phyloP scores from a whole-genome alignment of 169 alveolate species.

The Plasmodium cynomolgi region DNA sequence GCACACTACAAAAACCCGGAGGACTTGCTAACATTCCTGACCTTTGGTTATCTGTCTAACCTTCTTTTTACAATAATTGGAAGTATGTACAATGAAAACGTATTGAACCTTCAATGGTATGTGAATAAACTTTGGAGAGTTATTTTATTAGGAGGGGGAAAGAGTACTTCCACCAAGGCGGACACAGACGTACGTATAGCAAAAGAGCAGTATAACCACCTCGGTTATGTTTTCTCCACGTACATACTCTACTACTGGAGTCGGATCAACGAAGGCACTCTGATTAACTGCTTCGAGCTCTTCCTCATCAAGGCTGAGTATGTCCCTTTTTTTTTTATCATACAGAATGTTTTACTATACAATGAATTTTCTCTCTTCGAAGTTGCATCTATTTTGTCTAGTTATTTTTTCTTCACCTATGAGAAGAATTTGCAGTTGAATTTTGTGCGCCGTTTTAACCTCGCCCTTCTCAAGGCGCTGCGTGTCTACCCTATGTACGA shows the following conservation, averaged over 20 bases:
- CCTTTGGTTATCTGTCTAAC: conserved; percentile 77
- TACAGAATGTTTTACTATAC: conserved; percentile 82
- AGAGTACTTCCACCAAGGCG: background rate
- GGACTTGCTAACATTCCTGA: conserved; percentile 79
- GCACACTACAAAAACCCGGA: conserved; percentile 82
- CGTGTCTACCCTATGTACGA: conserved; percentile 43
- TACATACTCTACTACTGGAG: conserved; percentile 85
- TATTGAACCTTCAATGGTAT: conserved; percentile 29
- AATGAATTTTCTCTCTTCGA: conserved; percentile 77
- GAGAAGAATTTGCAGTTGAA: conserved; percentile 17
- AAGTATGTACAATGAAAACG: conserved; percentile 70
- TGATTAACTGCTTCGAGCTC: conserved; percentile 82
- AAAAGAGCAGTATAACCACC: conserved; percentile 62
- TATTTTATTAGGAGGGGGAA: background rate
- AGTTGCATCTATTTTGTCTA: conserved; percentile 63
- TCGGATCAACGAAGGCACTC: conserved; percentile 83
- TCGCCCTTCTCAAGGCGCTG: background rate
- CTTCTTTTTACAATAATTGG: conserved; percentile 76
- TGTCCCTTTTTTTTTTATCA: conserved; percentile 79
- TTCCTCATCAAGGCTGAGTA: conserved; percentile 82
- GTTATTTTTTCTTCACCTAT: conserved; percentile 62
- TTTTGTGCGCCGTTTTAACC: conserved; percentile 15
- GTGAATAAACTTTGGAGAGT: conserved; percentile 7
- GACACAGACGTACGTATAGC: background rate
- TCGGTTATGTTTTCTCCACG: conserved; percentile 81